A percentile compares a stretch with the other conserved stretches of the same genome.
phyloP scores from a whole-genome alignment of 2,329 filamentous ascomycete genomes.

The Aspergillus sp. region DNA sequence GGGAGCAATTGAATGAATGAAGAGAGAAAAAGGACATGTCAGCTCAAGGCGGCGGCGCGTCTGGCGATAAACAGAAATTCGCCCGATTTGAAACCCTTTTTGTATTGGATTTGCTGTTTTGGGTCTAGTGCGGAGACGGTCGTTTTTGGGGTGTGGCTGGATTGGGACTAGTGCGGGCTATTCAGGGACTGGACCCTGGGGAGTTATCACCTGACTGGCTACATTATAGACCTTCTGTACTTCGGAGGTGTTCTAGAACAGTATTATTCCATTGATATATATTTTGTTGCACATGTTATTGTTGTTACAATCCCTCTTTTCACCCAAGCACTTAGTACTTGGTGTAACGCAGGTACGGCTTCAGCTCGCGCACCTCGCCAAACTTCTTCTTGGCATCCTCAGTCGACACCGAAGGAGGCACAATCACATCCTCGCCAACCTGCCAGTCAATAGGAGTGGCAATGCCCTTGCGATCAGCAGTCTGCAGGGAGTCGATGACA shows the following conservation, averaged over 20 bases:
- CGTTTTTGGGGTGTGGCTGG: background rate
- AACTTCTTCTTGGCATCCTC: constrained; percentile 87
- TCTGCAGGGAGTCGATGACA: constrained; percentile 76
- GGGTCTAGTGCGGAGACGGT: background rate
- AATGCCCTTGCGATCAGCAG: constrained; percentile 82
- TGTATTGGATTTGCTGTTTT: background rate
- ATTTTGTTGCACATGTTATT: background rate
- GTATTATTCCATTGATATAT: background rate
- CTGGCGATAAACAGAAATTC: constrained; percentile 1
- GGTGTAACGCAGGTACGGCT: constrained; percentile 51
- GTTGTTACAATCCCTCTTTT: background rate
- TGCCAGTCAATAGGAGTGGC: constrained; percentile 91
- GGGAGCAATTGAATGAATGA: background rate
- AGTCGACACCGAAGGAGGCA: constrained; percentile 78
- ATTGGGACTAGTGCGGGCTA: background rate
- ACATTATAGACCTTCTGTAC: too few species aligned
- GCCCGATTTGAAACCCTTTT: background rate
- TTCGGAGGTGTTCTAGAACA: background rate
- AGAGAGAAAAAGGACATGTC: background rate
- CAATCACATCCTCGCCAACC: constrained; percentile 86
- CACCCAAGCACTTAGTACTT: constrained; percentile 20
- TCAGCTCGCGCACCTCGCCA: constrained; percentile 66
- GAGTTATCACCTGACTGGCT: too few species aligned
- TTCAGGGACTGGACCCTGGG: background rate
- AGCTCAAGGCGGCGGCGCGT: background rate